Evolutionary conservation across 441 rosid genomes (phyloP), one percentile per base, ranked within the genome.

Genomic region (Mallotus japonicus): DNA sequence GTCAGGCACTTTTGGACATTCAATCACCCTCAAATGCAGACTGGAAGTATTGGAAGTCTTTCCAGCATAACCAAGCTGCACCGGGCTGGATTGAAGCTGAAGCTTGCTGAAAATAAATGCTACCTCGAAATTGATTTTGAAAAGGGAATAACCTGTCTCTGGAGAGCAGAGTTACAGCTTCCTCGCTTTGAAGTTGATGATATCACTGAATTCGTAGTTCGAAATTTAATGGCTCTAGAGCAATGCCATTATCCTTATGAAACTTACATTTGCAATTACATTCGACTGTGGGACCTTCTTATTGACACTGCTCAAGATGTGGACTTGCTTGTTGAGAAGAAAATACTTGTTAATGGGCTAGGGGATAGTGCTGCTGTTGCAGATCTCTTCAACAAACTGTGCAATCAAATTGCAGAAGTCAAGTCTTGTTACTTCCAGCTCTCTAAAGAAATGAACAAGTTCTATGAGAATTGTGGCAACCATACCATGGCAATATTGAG

Each of bases 161-260:
- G 10, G 37, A 64, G 46, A 61, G 19, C 74, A 5, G 61, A 61
- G 59, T 70, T 82, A 4, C 16, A 73, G 22, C 44, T 82, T 10
- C 81, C 85, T 1, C 14, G 58, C 50, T 59, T 82, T 34, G 42
- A 47, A 17, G 19, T 79, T 5, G 67, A 74, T 15, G 82, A 75
- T 51, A 46, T 63, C 10, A 77, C 77, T 0, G 83, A 82, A 56
- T 58, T 55, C 7, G 53, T 76, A 11, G 69, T 76, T 3, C 74
- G 83, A 28, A 80, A 80, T 74, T 63, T 80, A 37, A 77, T 80
- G 67, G 83, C 83, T 5, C 65, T 76, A 4, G 83, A 80, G 51
- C 83, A 80, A 17, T 80, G 83, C 12, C 84, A 75, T 56, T 82
- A 77, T 63, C 78, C 82, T 8, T 37, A 16, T 22, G 50, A 79